Conservation (phyloP, 2,329 filamentous ascomycete species). For the Chrysoporthe puriensis region DNA sequence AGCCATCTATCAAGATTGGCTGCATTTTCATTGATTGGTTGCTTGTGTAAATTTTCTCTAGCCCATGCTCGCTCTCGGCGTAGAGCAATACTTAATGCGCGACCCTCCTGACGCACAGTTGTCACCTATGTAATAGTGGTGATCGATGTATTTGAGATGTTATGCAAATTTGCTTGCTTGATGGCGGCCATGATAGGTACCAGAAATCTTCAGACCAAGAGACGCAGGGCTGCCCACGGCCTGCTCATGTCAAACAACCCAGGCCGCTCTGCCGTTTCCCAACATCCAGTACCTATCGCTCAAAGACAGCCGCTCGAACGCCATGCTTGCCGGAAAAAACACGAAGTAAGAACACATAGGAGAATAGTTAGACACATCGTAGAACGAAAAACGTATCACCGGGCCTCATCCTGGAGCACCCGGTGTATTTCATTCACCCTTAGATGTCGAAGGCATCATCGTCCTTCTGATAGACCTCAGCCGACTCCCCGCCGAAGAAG, state of each 20-base stretch:
- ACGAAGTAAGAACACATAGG: neutral
- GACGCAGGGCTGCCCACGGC: neutral
- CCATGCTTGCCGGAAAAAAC: conserved; percentile 21
- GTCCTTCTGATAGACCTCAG: conserved; percentile 31
- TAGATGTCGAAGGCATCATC: conserved; percentile 36
- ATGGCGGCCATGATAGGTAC: neutral
- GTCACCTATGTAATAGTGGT: neutral
- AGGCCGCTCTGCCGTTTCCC: neutral
- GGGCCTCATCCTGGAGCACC: neutral
- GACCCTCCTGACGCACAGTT: neutral
- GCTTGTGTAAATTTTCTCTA: neutral
- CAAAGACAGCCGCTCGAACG: conserved; percentile 16
- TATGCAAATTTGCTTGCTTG: neutral
- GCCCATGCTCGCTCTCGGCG: neutral
- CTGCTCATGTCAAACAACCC: neutral
- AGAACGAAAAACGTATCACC: neutral
- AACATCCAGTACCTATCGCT: neutral
- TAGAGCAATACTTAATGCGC: neutral
- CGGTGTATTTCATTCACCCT: neutral
- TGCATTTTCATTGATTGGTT: neutral
- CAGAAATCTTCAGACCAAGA: neutral
- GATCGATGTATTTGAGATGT: neutral
- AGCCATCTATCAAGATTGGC: neutral
- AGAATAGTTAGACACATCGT: conserved; percentile 7
- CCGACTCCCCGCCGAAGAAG: conserved; percentile 34